Evolutionary conservation across 495 filamentous ascomycete species (phyloP).

Genomic region (Neurospora sublineolata): DNA sequence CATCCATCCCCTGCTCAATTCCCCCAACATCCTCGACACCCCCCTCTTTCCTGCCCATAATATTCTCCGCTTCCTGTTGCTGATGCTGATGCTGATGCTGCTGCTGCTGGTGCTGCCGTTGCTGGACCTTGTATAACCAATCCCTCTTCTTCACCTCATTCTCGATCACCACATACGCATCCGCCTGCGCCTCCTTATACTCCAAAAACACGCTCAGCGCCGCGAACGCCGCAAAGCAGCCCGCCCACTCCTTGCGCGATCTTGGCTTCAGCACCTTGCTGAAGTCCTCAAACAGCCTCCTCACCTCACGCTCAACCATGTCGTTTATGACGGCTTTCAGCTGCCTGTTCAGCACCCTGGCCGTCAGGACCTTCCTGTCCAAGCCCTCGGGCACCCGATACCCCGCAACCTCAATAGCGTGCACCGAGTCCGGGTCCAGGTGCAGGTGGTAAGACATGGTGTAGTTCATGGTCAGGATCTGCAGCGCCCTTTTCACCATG

Average conservation of each 20-base stretch:
- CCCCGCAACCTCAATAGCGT: constrained; percentile 20
- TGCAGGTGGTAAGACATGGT: constrained; percentile 38
- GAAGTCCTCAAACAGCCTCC: constrained; percentile 33
- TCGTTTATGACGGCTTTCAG: constrained; percentile 41
- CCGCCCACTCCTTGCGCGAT: constrained; percentile 37
- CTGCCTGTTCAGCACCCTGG: constrained; percentile 41
- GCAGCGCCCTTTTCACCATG: constrained; percentile 34
- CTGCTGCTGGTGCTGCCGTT: background rate
- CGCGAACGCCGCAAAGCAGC: constrained; percentile 39
- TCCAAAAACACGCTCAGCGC: constrained; percentile 44
- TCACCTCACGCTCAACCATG: constrained; percentile 33
- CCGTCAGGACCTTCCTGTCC: constrained; percentile 29
- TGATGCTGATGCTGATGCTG: background rate
- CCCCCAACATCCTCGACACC: background rate
- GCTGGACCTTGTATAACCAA: background rate
- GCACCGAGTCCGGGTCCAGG: constrained; percentile 28
- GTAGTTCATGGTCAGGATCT: constrained; percentile 41
- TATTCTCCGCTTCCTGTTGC: background rate
- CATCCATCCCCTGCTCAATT: background rate
- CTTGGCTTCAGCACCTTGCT: constrained; percentile 37
- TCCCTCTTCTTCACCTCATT: constrained; percentile 18
- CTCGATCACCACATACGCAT: constrained; percentile 37
- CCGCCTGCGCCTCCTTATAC: constrained; percentile 36
- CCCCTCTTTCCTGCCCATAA: background rate
- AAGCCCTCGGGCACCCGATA: constrained; percentile 19